Conservation (phyloP, 1,139 yeast genomes). For the Petasospora rhodanensis region DNA sequence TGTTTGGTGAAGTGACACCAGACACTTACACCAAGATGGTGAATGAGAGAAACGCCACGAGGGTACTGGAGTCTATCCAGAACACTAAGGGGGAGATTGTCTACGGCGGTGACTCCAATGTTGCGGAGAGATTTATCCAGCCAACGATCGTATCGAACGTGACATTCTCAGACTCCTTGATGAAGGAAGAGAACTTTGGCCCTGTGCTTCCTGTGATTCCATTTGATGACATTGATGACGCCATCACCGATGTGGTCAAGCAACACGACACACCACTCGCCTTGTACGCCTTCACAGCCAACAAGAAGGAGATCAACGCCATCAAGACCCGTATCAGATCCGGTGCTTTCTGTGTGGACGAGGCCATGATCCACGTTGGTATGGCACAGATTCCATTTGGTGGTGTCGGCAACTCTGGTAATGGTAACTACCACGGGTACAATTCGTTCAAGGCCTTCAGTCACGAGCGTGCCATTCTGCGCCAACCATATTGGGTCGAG, state of each 20-base stretch:
- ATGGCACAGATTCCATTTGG: conserved; percentile 82
- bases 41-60: conserved; percentile 52
- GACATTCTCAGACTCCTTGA: conserved; percentile 59
- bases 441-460: conserved; percentile 70
- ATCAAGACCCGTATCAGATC: conserved; percentile 59
- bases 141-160: conserved; percentile 72
- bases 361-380: conserved; percentile 68
- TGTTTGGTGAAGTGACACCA: conserved; percentile 39
- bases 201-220: conserved; percentile 76
- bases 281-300: conserved; percentile 63
- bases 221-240: conserved; percentile 46
- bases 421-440: conserved; percentile 76
- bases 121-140: conserved; percentile 48
- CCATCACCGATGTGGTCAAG: conserved; percentile 43
- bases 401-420: conserved; percentile 83
- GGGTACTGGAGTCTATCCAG: conserved; percentile 43
- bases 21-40: conserved; percentile 60
- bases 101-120: conserved; percentile 51
- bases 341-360: conserved; percentile 73
- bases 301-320: conserved; percentile 45
- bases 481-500: conserved; percentile 69
- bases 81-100: conserved; percentile 51
- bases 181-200: conserved; percentile 80
- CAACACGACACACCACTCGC: conserved; percentile 87
- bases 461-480: conserved; percentile 67